A percentile compares a stretch with the other conserved stretches of the same genome.
These are phyloP conservation scores for Microbotryum violaceum DNA, from an alignment of 1,284 basidiomycete species.

Conservation along the genomic window DNA sequence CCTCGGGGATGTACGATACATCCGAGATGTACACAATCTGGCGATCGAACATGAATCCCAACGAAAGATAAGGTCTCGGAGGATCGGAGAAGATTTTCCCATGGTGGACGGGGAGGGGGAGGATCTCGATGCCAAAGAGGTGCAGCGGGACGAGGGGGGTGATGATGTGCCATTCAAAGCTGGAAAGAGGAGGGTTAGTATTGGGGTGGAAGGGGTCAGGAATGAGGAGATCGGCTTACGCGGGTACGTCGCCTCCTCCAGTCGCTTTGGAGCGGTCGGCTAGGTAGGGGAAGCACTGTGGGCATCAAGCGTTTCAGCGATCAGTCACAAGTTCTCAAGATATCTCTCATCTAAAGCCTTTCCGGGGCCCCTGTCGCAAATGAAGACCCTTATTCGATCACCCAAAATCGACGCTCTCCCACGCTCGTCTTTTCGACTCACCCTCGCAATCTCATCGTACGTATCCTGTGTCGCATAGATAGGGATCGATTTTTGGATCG, in stretches of 20 bases:
- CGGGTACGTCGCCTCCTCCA: slow-evolving; percentile 62
- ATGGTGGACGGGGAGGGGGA: slow-evolving; percentile 55
- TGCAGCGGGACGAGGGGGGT: slow-evolving; percentile 57
- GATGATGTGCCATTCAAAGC: slow-evolving; percentile 70
- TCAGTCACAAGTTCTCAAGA: too few species aligned
- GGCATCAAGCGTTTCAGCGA: too few species aligned
- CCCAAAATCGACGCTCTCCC: too few species aligned
- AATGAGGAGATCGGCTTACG: not conserved
- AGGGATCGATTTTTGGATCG: slow-evolving; percentile 64
- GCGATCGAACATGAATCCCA: slow-evolving; percentile 64
- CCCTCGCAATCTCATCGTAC: slow-evolving; percentile 54
- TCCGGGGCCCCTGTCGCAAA: too few species aligned
- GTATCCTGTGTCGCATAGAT: slow-evolving; percentile 61
- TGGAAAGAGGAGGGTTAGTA: slow-evolving; percentile 37
- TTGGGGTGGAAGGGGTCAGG: not conserved
- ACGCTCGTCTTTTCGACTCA: not conserved
- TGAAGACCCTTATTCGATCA: too few species aligned
- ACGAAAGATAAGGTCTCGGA: slow-evolving; percentile 58
- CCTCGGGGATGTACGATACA: slow-evolving; percentile 62
- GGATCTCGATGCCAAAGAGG: slow-evolving; percentile 55
- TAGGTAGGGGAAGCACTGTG: slow-evolving; percentile 65
- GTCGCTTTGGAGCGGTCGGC: slow-evolving; percentile 65
- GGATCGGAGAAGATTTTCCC: slow-evolving; percentile 37
- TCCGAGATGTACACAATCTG: slow-evolving; percentile 52
- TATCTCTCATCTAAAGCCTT: too few species aligned